Evolutionary conservation across 371 early-diverging fungal genomes (phyloP), one percentile per base, ranked within the genome.

Genomic region (Saksenaea vasiformis): DNA sequence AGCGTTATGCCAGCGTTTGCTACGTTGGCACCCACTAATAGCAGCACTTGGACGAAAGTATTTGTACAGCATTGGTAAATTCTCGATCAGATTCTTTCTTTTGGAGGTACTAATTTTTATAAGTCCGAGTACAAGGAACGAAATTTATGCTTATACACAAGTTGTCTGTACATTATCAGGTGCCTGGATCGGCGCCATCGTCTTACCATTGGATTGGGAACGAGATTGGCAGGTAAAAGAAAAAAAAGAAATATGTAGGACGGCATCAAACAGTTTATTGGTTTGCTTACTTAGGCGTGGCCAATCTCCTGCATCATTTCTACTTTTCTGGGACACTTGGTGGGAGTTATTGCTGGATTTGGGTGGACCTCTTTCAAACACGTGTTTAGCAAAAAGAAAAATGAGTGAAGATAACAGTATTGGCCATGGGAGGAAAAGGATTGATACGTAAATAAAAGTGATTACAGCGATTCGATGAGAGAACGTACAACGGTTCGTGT

Each of bases 181-280:
- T 11, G 78, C 82, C n/a, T 81, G 82, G 82, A 75, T 81, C 17
- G 82, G 82, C 24, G 82, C 82, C 8, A 73, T 81, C 58, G 82
- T 81, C 3, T 64, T 81, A 43, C 82, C 82, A 14, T 64, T 81
- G 59, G 82, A 81, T 70, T 81, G 82, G 82, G 82, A 81, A 44
- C 62, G 77, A 57, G 79, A 78, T 37, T 81, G 82, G 82, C 82
- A 81, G 68, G 70, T 72, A 71, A 44, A 24, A 8, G 41, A 5
- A 24, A 15, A 28, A 11, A 34, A 60, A 34, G 43, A 26, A 11
- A 36, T 8, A 47, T 34, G 14, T 17, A 26, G 41, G 9, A 47
- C n/a, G 35, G 27, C n/a, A 31, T 56, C 11, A 19, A 7, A 39
- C n/a, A 17, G 61, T 2, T 27, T 60, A 19, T 22, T 43, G 11